Evolutionary conservation across 2,329 filamentous ascomycete species (phyloP).

Genomic region (Chaetothyriales sp.): DNA sequence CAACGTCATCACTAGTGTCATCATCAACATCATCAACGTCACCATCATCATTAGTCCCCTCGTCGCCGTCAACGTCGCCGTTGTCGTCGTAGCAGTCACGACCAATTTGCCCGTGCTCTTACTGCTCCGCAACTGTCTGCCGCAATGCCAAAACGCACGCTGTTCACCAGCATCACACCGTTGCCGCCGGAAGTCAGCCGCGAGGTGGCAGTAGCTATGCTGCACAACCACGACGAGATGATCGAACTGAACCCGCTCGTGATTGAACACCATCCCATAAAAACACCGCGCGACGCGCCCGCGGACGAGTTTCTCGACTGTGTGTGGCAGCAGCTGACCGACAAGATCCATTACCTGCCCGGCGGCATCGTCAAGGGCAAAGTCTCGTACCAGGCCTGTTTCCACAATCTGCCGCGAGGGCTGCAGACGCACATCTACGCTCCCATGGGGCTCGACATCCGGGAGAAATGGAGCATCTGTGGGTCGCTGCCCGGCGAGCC

Average conservation of each 20-base stretch:
- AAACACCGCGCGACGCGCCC: slow-evolving; percentile 49
- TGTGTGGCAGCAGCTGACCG: slow-evolving; percentile 65
- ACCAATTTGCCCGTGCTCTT: background rate
- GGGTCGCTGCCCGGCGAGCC: slow-evolving; percentile 59
- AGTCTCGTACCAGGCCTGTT: slow-evolving; percentile 65
- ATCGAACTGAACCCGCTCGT: slow-evolving; percentile 79
- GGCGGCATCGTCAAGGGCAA: slow-evolving; percentile 49
- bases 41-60: no score
- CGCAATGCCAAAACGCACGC: slow-evolving; percentile 52
- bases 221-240: slow-evolving; percentile 68
- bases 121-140: background rate
- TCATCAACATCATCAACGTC: no score
- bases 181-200: slow-evolving; percentile 54
- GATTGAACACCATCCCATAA: slow-evolving; percentile 52
- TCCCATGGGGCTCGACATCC: slow-evolving; percentile 65
- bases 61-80: no score
- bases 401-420: slow-evolving; percentile 57
- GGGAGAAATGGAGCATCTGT: slow-evolving; percentile 60
- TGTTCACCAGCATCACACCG: slow-evolving; percentile 66
- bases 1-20: no score
- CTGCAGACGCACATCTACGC: slow-evolving; percentile 74
- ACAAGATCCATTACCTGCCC: slow-evolving; percentile 61
- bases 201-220: slow-evolving; percentile 55
- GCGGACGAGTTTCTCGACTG: slow-evolving; percentile 53
- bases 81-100: background rate